These are phyloP conservation scores for Eucalyptus sideroxylon DNA, from an alignment of 345 rosid genomes.

Conservation along the genomic window DNA sequence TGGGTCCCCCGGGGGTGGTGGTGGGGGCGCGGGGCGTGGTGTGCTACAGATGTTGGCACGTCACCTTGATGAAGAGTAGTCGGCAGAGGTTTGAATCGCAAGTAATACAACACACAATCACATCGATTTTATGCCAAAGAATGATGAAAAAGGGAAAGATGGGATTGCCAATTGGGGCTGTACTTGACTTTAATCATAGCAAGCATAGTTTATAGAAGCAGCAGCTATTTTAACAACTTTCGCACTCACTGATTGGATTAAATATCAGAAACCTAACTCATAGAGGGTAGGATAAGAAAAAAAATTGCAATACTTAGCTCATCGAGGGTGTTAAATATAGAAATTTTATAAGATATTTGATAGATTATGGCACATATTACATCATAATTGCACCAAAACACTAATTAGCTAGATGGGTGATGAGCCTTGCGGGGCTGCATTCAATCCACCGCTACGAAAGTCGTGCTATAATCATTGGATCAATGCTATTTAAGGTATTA, in stretches of 20 bases:
- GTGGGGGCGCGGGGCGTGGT: neutral
- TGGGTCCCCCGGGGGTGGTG: no score
- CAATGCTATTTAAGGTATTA: neutral
- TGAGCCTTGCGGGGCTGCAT: neutral
- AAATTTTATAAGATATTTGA: neutral
- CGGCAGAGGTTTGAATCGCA: conserved; percentile 10
- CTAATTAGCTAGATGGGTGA: neutral
- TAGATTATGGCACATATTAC: neutral
- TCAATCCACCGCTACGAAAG: neutral
- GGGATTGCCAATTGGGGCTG: neutral
- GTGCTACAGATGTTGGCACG: neutral
- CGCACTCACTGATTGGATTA: neutral
- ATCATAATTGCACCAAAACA: neutral
- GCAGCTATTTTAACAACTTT: neutral
- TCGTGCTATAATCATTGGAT: neutral
- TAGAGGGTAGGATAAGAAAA: neutral
- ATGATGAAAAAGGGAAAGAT: neutral
- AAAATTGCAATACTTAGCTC: neutral
- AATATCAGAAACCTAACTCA: neutral
- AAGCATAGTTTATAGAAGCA: neutral
- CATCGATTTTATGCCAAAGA: neutral
- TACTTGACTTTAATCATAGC: neutral
- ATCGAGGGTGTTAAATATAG: neutral
- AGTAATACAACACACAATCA: neutral
- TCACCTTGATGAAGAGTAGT: conserved; percentile 4